These are phyloP conservation scores for Penicillium lagena DNA, from an alignment of 495 filamentous ascomycete genomes.

Conservation along the genomic window DNA sequence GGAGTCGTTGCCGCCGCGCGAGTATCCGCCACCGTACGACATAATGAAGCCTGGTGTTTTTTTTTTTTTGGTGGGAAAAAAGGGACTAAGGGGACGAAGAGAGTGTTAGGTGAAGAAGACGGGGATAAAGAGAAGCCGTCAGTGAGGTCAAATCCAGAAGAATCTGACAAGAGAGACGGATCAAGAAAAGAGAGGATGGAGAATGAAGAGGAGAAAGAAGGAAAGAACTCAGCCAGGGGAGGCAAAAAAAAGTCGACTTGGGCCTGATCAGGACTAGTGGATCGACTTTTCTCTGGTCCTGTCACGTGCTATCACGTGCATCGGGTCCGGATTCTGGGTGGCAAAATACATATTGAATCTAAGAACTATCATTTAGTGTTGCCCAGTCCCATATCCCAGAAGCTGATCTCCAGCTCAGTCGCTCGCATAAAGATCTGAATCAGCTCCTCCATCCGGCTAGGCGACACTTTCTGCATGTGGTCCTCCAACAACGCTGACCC, in stretches of 20 bases:
- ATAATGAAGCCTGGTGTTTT: constrained; percentile 38
- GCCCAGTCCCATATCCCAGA: constrained; percentile 76
- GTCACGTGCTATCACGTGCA: too few species aligned
- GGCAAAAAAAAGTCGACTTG: background rate
- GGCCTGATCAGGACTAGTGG: too few species aligned
- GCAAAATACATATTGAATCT: background rate
- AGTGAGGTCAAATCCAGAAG: too few species aligned
- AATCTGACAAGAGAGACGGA: too few species aligned
- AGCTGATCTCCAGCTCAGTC: constrained; percentile 83
- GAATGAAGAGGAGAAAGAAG: too few species aligned
- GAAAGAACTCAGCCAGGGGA: too few species aligned
- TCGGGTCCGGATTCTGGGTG: background rate
- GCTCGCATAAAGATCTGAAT: constrained; percentile 78
- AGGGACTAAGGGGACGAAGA: constrained; percentile 17
- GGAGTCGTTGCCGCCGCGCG: constrained; percentile 34
- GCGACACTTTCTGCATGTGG: constrained; percentile 62
- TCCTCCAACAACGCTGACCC: constrained; percentile 71
- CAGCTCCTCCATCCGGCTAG: constrained; percentile 70
- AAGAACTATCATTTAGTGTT: constrained; percentile 17
- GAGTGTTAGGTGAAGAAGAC: background rate
- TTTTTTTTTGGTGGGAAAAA: constrained; percentile 12
- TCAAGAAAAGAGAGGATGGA: too few species aligned
- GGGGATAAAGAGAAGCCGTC: too few species aligned
- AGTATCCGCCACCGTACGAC: constrained; percentile 71
- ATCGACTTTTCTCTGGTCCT: too few species aligned